A percentile compares a stretch with the other conserved stretches of the same genome.
Evolutionary conservation across 2,329 filamentous ascomycete species (phyloP).

Genomic region (Cordyceps cicadae): DNA sequence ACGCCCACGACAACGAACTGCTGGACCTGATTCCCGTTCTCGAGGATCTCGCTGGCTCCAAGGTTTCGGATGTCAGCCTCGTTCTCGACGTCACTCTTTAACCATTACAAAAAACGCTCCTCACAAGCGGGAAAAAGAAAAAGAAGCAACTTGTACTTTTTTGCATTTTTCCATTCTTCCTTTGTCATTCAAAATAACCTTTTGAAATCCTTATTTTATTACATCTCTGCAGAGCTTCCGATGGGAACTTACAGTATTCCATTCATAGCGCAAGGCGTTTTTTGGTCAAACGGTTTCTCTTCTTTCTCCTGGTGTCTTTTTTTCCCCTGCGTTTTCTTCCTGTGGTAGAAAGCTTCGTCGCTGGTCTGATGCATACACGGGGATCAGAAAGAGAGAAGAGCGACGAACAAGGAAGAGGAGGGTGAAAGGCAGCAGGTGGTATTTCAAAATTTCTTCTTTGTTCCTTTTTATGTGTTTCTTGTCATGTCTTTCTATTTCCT

Average conservation of each 20-base stretch:
- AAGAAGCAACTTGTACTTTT: slow-evolving; percentile 11
- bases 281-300: slow-evolving; percentile 38
- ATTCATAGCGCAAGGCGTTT: slow-evolving; percentile 48
- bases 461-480: slow-evolving; percentile 7
- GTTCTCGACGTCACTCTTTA: slow-evolving; percentile 84
- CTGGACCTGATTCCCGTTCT: slow-evolving; percentile 96
- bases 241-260: slow-evolving; percentile 15
- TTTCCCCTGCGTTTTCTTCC: slow-evolving; percentile 9
- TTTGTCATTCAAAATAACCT: slow-evolving; percentile 17
- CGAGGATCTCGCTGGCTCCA: slow-evolving; percentile 82
- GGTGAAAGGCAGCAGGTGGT: slow-evolving; percentile 8
- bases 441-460: slow-evolving; percentile 3
- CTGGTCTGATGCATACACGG: slow-evolving; percentile 27
- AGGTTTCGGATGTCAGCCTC: slow-evolving; percentile 92
- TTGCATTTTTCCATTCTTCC: slow-evolving; percentile 20
- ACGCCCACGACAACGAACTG: slow-evolving; percentile 97
- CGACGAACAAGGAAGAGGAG: slow-evolving; percentile 13
- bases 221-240: slow-evolving; percentile 11
- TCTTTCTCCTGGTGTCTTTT: slow-evolving; percentile 16
- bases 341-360: slow-evolving; percentile 9
- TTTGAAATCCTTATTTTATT: slow-evolving; percentile 6
- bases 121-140: slow-evolving; percentile 7
- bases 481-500: background rate
- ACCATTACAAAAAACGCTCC: slow-evolving; percentile 20
- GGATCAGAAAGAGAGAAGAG: background rate